Percentiles rank a stretch among this genome's conserved stretches.
These are phyloP conservation scores for Arabidopsis arenosa DNA, from an alignment of 345 rosid genomes.

Conservation along the genomic window DNA sequence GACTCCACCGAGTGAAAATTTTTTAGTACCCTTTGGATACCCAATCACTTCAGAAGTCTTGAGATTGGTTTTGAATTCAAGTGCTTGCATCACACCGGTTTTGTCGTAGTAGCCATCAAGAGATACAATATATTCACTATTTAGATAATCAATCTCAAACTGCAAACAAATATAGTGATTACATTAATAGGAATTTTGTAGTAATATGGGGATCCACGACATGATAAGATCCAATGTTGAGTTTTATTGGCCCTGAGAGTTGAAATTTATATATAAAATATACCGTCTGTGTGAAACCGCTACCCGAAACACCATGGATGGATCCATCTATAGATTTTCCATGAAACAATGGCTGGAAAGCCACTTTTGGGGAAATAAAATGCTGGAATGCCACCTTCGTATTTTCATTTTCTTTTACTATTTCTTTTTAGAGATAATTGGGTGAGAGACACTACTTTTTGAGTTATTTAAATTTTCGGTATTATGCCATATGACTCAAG, in stretches of 20 bases:
- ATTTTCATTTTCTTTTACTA: no score
- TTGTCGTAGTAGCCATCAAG: constrained; percentile 36
- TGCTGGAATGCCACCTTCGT: no score
- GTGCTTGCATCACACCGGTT: constrained; percentile 38
- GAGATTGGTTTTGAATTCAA: constrained; percentile 29
- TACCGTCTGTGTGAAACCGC: constrained; percentile 27
- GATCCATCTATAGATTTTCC: neutral
- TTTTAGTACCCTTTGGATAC: constrained; percentile 28
- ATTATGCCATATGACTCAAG: no score
- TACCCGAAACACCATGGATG: neutral
- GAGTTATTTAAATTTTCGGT: no score
- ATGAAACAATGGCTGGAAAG: no score
- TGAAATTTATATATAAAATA: neutral
- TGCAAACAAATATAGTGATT: neutral
- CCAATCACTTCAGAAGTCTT: constrained; percentile 33
- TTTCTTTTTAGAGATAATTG: no score
- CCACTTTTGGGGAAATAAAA: no score
- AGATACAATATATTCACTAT: constrained; percentile 29
- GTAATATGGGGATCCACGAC: neutral
- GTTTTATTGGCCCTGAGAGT: neutral
- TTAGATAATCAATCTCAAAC: constrained; percentile 30
- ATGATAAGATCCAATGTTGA: neutral
- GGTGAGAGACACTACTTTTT: no score
- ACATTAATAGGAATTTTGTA: neutral
- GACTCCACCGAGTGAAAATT: constrained; percentile 31